Conservation (phyloP, 805 yeast species). For the Candida koratica region DNA sequence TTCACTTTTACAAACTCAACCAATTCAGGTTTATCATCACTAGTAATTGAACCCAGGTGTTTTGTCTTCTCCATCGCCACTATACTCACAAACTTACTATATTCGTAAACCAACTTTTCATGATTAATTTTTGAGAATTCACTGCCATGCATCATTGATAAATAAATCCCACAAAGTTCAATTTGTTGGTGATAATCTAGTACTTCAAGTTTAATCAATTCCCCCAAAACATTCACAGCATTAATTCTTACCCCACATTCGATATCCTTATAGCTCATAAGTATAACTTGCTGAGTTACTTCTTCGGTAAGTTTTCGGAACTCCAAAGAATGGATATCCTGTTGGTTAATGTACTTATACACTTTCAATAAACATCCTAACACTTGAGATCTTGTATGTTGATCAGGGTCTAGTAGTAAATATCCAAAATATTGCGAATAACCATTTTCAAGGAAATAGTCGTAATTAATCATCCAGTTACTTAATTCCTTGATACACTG, state of each 20-base stretch:
- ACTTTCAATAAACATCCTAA: slow-evolving; percentile 50
- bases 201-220: slow-evolving; percentile 57
- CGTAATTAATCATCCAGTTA: slow-evolving; percentile 67
- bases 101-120: slow-evolving; percentile 38
- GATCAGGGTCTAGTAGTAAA: slow-evolving; percentile 43
- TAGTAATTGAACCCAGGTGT: slow-evolving; percentile 28
- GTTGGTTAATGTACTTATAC: slow-evolving; percentile 26
- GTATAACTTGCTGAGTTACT: slow-evolving; percentile 60
- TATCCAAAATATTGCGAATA: slow-evolving; percentile 79
- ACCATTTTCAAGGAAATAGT: slow-evolving; percentile 64
- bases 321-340: slow-evolving; percentile 35
- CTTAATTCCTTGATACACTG: slow-evolving; percentile 64
- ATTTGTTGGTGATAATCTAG: slow-evolving; percentile 56
- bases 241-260: slow-evolving; percentile 52
- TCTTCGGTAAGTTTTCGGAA: slow-evolving; percentile 76
- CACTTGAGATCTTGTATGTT: slow-evolving; percentile 62
- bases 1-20: slow-evolving; percentile 13
- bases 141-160: slow-evolving; percentile 4
- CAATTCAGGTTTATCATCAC: slow-evolving; percentile 8
- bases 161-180: slow-evolving; percentile 13
- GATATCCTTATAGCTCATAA: slow-evolving; percentile 42
- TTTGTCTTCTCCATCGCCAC: slow-evolving; percentile 9
- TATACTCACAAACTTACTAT: slow-evolving; percentile 52
- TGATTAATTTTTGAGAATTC: slow-evolving; percentile 18
- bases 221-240: slow-evolving; percentile 50